These are phyloP conservation scores for Gymnopus androsaceus DNA, from an alignment of 1,284 basidiomycete genomes.

Conservation along the genomic window DNA sequence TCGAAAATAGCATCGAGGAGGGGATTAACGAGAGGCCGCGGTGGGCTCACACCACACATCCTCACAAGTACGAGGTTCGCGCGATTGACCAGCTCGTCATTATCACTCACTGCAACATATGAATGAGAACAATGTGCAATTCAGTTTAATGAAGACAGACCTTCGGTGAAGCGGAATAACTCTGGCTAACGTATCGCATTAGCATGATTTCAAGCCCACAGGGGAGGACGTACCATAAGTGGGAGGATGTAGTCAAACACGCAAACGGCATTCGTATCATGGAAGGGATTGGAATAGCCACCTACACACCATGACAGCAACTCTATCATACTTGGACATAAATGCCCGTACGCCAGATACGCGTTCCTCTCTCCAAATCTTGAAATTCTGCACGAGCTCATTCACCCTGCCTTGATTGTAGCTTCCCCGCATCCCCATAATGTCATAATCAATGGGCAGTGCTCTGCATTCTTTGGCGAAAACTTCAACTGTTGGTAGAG, in stretches of 20 bases:
- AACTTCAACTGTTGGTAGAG: constrained; percentile 65
- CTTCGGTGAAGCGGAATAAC: constrained; percentile 70
- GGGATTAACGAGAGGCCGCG: constrained; percentile 55
- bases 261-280: constrained; percentile 74
- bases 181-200: constrained; percentile 51
- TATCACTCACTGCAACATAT: constrained; percentile 57
- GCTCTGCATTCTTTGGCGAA: constrained; percentile 75
- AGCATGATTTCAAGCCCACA: constrained; percentile 3
- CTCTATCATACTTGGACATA: constrained; percentile 82
- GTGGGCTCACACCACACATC: constrained; percentile 75
- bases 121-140: neutral
- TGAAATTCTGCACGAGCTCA: constrained; percentile 65
- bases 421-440: constrained; percentile 75
- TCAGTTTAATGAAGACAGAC: constrained; percentile 32
- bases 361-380: constrained; percentile 68
- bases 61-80: constrained; percentile 63
- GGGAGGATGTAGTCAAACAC: constrained; percentile 82
- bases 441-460: constrained; percentile 59
- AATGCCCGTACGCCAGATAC: constrained; percentile 74
- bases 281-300: constrained; percentile 75
- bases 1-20: constrained; percentile 67
- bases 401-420: constrained; percentile 62
- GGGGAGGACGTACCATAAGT: constrained; percentile 58
- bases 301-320: constrained; percentile 68
- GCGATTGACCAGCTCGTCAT: constrained; percentile 63